Base-by-base conservation (phyloP, 352 stramenopile species). In the Phytophthora meadii region DNA sequence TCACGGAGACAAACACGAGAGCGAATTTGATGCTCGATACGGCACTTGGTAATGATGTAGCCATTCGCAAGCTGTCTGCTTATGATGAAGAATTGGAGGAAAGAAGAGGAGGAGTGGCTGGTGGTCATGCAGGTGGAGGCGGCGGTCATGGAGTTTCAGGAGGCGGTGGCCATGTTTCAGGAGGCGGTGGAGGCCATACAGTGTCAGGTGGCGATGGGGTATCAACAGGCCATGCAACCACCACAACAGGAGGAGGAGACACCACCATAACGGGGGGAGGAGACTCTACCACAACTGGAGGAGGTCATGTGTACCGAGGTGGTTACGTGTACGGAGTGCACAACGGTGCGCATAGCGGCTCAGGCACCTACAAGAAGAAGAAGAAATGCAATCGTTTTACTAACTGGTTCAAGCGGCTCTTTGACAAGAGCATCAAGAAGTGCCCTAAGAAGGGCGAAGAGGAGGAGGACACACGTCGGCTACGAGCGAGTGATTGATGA, bases 351-450 rank as follows among this genome's bases (percentile, higher is more conserved):
- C 41, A 54, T 4, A 47, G 44, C 19, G 45, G 37, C 30, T 30
- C 54, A 4, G 39, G 53, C 42, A 15, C 15, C 7, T 11, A 22
- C 57, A 36, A 46, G 47, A 34, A 45, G 37, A 58, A 52, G 37
- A 59, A 65, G 27, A 58, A 53, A 32, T 65, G 57, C 47, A 65
- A 65, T 24, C 47, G 57, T 9, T 58, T 65, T 30, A 58, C 28
- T 0, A 65, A 64, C 55, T 64, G 55, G 55, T 56, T 28, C 2
- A 56, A 55, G 36, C 49, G 55, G 25, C 45, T 64, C 2, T 57
- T 64, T 30, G 22, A 48, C 24, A 40, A 40, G n/a, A 32, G 19
- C 3, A 27, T 47, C 24, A 44, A 56, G 15, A 64, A 64, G 25
- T 64, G 55, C 17, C 55, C 45, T 1, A 64, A 64, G 15, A 49